phyloP scores from a whole-genome alignment of 192 early-diverging fungal genomes.

The Thamnidium elegans region DNA sequence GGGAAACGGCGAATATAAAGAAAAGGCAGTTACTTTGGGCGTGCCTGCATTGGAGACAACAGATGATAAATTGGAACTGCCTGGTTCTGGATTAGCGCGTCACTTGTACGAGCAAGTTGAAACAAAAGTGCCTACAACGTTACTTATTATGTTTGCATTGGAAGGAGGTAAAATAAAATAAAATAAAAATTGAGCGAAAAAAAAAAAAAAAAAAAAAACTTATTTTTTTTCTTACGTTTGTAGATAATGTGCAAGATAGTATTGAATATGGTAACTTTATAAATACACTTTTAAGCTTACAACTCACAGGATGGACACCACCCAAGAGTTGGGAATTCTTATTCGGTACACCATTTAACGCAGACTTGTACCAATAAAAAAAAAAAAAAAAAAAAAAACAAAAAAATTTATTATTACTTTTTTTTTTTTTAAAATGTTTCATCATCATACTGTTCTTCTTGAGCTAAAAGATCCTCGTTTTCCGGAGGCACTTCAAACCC shows the following conservation, averaged over 20 bases:
- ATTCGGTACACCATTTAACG: constrained; percentile 50
- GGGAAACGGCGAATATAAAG: constrained; percentile 12
- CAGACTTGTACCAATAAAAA: constrained; percentile 50
- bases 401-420: constrained; percentile 5
- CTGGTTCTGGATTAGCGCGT: constrained; percentile 57
- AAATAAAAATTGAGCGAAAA: background rate
- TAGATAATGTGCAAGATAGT: constrained; percentile 68
- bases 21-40: constrained; percentile 28
- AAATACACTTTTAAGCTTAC: constrained; percentile 25
- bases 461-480: constrained; percentile 22
- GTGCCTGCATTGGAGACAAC: constrained; percentile 31
- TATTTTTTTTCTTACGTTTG: background rate
- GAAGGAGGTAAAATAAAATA: constrained; percentile 53
- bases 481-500: constrained; percentile 80
- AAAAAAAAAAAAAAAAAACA: background rate
- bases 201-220: no score
- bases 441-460: constrained; percentile 52
- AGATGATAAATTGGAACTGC: constrained; percentile 35
- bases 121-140: constrained; percentile 35
- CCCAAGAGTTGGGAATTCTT: constrained; percentile 54
- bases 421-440: constrained; percentile 55
- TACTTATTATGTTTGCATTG: constrained; percentile 60
- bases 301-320: constrained; percentile 36
- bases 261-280: constrained; percentile 57
- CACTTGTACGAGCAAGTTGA: constrained; percentile 49